These are phyloP conservation scores for Fagus sylvatica DNA, from an alignment of 306 rosid species.

Conservation along the genomic window DNA sequence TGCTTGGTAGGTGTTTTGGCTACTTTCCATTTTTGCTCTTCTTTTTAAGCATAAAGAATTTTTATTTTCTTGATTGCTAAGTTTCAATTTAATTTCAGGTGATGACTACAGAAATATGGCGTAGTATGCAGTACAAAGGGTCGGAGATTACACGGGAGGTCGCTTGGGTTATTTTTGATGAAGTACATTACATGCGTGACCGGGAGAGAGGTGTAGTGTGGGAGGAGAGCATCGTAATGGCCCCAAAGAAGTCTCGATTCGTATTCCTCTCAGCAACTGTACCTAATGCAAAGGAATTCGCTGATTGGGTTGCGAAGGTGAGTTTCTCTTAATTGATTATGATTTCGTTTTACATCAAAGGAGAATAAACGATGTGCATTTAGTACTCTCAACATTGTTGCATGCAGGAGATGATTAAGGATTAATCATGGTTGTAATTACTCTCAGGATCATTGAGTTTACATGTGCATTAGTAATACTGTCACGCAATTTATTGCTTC, in stretches of 20 bases:
- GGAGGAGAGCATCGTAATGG: constrained; percentile 99
- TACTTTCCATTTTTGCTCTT: neutral
- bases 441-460: neutral
- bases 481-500: too few relatives aligned
- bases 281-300: constrained; percentile 92
- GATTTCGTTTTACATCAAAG: neutral
- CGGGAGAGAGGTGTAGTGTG: constrained; percentile 96
- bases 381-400: neutral
- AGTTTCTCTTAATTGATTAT: constrained; percentile 10
- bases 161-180: constrained; percentile 94
- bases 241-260: constrained; percentile 86
- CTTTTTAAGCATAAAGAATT: neutral
- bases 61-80: neutral
- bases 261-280: constrained; percentile 96
- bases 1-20: constrained; percentile 60
- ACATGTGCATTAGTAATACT: too few relatives aligned
- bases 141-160: constrained; percentile 88
- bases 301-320: constrained; percentile 98
- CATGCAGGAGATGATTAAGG: neutral
- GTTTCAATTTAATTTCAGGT: constrained; percentile 50
- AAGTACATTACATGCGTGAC: constrained; percentile 98
- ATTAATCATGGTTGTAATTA: neutral
- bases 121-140: constrained; percentile 98
- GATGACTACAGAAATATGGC: constrained; percentile 97
- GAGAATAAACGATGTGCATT: neutral